These are phyloP conservation scores for Tricholoma flavovirens DNA, from an alignment of 768 basidiomycete genomes.

Conservation along the genomic window DNA sequence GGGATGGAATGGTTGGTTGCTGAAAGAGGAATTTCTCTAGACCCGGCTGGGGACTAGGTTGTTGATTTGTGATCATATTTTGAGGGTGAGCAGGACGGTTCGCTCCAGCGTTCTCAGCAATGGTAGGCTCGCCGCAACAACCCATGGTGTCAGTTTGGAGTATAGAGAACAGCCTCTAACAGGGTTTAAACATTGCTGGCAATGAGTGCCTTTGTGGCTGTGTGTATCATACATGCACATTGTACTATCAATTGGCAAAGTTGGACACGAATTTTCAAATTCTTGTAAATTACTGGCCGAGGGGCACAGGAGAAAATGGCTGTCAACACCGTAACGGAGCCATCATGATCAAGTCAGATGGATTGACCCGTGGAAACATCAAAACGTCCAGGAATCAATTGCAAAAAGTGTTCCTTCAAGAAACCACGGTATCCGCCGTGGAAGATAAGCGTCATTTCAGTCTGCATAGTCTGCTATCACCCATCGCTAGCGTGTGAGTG, in stretches of 20 bases:
- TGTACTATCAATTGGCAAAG: no score
- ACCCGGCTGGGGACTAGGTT: conserved; percentile 41
- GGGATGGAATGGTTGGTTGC: conserved; percentile 34
- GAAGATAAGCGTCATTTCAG: not conserved
- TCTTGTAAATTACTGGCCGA: no score
- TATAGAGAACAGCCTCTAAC: no score
- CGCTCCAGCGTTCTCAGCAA: conserved; percentile 24
- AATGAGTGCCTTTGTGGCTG: conserved; percentile 26
- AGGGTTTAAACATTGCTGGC: no score
- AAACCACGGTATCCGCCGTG: not conserved
- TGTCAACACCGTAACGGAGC: no score
- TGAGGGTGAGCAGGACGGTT: conserved; percentile 24
- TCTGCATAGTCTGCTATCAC: not conserved
- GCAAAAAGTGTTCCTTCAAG: not conserved
- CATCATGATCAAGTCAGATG: not conserved
- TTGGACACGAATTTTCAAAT: no score
- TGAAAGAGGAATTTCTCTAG: conserved; percentile 40
- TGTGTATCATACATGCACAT: conserved; percentile 12
- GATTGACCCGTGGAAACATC: not conserved
- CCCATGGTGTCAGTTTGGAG: no score
- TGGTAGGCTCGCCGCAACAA: conserved; percentile 56
- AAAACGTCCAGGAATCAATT: not conserved
- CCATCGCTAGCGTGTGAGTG: not conserved
- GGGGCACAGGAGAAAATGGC: no score
- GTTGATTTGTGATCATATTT: conserved; percentile 39